Percentiles rank a stretch among this genome's conserved stretches.
These are phyloP conservation scores for Clarireedia paspali DNA, from an alignment of 2,329 filamentous ascomycete species.

Conservation along the genomic window DNA sequence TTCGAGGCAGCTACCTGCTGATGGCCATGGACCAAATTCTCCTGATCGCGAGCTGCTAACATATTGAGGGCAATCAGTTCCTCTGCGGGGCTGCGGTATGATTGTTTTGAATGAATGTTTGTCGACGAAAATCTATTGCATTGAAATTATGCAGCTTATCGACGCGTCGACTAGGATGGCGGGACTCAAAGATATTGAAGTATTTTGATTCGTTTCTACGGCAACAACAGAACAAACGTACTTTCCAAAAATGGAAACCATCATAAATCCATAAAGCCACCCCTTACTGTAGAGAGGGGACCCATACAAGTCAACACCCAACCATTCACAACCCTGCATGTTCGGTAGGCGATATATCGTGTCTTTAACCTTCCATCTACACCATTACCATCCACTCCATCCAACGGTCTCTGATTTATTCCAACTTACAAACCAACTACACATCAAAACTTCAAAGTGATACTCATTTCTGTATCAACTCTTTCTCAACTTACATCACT, in stretches of 20 bases:
- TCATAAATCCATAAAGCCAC: background rate
- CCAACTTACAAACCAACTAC: background rate
- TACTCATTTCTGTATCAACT: slow-evolving; percentile 1
- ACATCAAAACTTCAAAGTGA: too few species aligned
- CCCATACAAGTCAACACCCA: background rate
- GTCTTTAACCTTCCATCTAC: slow-evolving; percentile 5
- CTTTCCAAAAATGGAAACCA: background rate
- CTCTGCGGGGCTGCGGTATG: too few species aligned
- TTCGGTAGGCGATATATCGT: slow-evolving; percentile 11
- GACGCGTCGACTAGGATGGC: background rate
- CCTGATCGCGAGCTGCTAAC: slow-evolving; percentile 76
- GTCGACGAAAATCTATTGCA: background rate
- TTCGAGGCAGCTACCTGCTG: slow-evolving; percentile 66
- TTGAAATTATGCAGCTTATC: background rate
- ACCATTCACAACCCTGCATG: slow-evolving; percentile 6
- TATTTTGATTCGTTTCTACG: slow-evolving; percentile 13
- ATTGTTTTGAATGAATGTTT: background rate
- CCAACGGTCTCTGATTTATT: background rate
- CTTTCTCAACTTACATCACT: slow-evolving; percentile 1
- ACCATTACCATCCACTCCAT: background rate
- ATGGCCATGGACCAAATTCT: slow-evolving; percentile 73
- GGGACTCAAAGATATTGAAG: background rate
- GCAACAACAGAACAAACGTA: slow-evolving; percentile 4
- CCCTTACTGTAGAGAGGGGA: background rate
- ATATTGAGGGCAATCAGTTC: slow-evolving; percentile 38